Evolutionary conservation across 306 rosid genomes (phyloP), one percentile per base, ranked within the genome.

Genomic region (Rosa lucieae): DNA sequence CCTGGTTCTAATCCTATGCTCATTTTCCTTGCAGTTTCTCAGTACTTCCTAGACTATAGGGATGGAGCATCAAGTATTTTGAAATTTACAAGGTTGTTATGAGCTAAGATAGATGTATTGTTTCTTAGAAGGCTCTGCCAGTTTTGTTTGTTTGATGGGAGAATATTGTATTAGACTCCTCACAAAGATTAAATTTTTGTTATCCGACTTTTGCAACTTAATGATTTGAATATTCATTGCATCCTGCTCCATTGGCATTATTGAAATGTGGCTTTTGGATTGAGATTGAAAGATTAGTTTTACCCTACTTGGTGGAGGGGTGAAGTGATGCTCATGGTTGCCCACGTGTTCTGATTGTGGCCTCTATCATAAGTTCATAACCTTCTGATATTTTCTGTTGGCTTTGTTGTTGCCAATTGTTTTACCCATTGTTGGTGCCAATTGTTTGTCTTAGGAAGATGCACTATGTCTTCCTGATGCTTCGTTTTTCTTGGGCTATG

Each of bases 111-210:
- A 61, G 77, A 61, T 77, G 71, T 59, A 21, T 23, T 79, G 44
- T 44, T 67, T 72, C 77, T 61, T 79, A 52, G 52, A 21, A 69
- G 76, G 26, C 12, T 42, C 70, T 49, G 11, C 63, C 79, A 67
- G 61, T 81, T 86, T 84, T 87, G 79, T 75, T 70, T 78, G 51
- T 82, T 84, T 70, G 51, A 65, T 49, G 56, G 70, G 72, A 74
- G 79, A 84, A 75, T 70, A 52, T 69, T 61, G 73, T 72, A 66
- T 20, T 7, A 67, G 23, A 62, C 49, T 12, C 70, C 58, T 56
- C 18, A 35, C 75, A 66, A 56, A 26, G 40, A 53, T 79, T 42
- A 39, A 14, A 61, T 69, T 51, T 47, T 12, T 42, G 72, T 76
- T 61, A 17, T 65, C 49, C 3, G 4, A 78, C 37, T 40, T 6